Conservation (phyloP, 2,329 filamentous ascomycete genomes). For the Neofusicoccum umdonicola region DNA sequence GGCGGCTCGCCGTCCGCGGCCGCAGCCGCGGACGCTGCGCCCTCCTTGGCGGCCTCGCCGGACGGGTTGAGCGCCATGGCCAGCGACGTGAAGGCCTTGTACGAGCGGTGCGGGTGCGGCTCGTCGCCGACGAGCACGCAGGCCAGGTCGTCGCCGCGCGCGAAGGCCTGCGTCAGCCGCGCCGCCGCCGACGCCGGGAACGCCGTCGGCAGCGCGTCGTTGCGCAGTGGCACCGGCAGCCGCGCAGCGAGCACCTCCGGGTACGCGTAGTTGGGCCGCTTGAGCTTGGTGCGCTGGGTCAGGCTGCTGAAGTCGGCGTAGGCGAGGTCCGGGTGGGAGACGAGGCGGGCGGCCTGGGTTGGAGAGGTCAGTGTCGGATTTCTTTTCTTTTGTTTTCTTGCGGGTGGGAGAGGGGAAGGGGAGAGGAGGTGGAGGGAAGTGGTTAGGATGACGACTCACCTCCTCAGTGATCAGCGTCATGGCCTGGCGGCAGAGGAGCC, state of each 20-base stretch:
- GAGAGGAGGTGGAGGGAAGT: background rate
- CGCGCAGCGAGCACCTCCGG: constrained; percentile 29
- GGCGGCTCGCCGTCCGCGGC: constrained; percentile 17
- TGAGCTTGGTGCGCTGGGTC: constrained; percentile 29
- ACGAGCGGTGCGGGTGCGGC: constrained; percentile 23
- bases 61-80: constrained; percentile 21
- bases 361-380: background rate
- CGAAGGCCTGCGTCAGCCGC: constrained; percentile 17
- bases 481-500: constrained; percentile 28
- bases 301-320: constrained; percentile 28
- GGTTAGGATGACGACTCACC: constrained; percentile 4
- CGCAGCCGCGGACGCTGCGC: too few relatives aligned
- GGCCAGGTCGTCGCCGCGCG: constrained; percentile 24
- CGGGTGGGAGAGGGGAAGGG: too few relatives aligned
- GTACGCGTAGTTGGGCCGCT: constrained; percentile 31
- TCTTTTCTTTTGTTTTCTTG: background rate
- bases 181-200: constrained; percentile 22
- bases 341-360: constrained; percentile 25
- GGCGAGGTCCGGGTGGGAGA: constrained; percentile 31
- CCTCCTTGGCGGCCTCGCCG: background rate
- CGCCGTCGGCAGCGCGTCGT: constrained; percentile 22
- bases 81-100: constrained; percentile 28
- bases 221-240: constrained; percentile 28
- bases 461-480: constrained; percentile 34
- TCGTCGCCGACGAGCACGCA: constrained; percentile 29